Evolutionary conservation across 1,139 yeast species (phyloP).

Genomic region (Debaryomyces sp.): DNA sequence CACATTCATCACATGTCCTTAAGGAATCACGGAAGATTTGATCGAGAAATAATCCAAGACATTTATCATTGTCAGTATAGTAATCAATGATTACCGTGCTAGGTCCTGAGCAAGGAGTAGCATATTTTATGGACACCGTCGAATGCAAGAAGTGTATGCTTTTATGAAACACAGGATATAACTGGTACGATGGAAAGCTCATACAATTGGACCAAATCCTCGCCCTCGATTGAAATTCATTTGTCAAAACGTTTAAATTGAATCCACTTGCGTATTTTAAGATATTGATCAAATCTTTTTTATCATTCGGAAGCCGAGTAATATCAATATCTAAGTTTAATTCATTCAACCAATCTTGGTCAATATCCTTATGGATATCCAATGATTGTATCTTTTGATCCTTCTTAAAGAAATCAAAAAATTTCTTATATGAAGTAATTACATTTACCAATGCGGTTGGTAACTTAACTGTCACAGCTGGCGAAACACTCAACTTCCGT

Average conservation of each 20-base stretch:
- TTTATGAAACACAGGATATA: constrained; percentile 65
- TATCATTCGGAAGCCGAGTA: constrained; percentile 36
- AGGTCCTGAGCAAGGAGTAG: constrained; percentile 94
- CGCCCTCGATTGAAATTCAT: constrained; percentile 35
- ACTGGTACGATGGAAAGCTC: constrained; percentile 42
- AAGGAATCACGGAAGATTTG: constrained; percentile 71
- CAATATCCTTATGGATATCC: constrained; percentile 23
- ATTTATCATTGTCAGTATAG: constrained; percentile 88
- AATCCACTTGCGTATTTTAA: constrained; percentile 37
- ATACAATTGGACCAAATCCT: constrained; percentile 46
- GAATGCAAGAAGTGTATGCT: constrained; percentile 78
- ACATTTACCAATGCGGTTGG: constrained; percentile 65
- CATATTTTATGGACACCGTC: constrained; percentile 78
- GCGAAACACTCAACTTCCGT: constrained; percentile 69
- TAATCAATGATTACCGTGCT: constrained; percentile 78
- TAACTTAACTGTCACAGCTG: constrained; percentile 67
- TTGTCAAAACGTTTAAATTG: constrained; percentile 29
- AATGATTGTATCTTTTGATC: constrained; percentile 27
- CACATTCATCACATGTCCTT: constrained; percentile 79
- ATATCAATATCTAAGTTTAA: constrained; percentile 30
- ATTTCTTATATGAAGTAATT: constrained; percentile 53
- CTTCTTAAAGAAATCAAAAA: constrained; percentile 35
- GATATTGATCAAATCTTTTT: constrained; percentile 41
- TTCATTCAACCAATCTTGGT: constrained; percentile 26
- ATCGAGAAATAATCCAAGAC: constrained; percentile 87